Percentiles rank a stretch among this genome's conserved stretches.
Evolutionary conservation across 805 yeast genomes (phyloP).

Genomic region (Yarrowia deformans): DNA sequence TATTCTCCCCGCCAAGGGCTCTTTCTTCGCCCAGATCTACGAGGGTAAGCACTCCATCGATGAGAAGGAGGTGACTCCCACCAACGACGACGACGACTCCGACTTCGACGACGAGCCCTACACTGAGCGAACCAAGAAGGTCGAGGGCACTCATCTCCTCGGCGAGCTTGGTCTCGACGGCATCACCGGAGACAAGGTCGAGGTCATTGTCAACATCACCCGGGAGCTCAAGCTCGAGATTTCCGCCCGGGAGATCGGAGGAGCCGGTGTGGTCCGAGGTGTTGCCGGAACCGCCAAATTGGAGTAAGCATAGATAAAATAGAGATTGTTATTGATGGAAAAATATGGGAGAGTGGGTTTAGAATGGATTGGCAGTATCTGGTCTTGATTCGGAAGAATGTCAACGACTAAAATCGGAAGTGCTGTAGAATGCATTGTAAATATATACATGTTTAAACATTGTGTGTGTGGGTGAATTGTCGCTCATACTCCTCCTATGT

Average conservation of each 20-base stretch:
- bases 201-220: constrained; percentile 66
- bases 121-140: constrained; percentile 74
- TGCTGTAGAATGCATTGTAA: too few relatives aligned
- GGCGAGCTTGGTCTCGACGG: constrained; percentile 81
- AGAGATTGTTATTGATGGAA: constrained; percentile 16
- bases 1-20: constrained; percentile 66
- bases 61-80: constrained; percentile 67
- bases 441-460: too few relatives aligned
- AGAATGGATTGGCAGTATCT: too few relatives aligned
- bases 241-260: constrained; percentile 55
- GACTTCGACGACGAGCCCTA: constrained; percentile 91
- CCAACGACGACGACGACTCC: constrained; percentile 55
- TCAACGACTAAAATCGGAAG: too few relatives aligned
- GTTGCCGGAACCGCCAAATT: constrained; percentile 41
- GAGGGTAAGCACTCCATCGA: constrained; percentile 82
- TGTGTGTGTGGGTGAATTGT: too few relatives aligned
- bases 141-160: constrained; percentile 73
- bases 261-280: constrained; percentile 46
- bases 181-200: constrained; percentile 71
- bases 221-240: constrained; percentile 70
- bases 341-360: too few relatives aligned
- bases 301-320: constrained; percentile 29
- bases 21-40: constrained; percentile 72
- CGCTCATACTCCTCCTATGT: too few relatives aligned
- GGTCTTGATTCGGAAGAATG: too few relatives aligned